These are phyloP conservation scores for Pleurotus tuoliensis DNA, from an alignment of 768 basidiomycete species.

Conservation along the genomic window DNA sequence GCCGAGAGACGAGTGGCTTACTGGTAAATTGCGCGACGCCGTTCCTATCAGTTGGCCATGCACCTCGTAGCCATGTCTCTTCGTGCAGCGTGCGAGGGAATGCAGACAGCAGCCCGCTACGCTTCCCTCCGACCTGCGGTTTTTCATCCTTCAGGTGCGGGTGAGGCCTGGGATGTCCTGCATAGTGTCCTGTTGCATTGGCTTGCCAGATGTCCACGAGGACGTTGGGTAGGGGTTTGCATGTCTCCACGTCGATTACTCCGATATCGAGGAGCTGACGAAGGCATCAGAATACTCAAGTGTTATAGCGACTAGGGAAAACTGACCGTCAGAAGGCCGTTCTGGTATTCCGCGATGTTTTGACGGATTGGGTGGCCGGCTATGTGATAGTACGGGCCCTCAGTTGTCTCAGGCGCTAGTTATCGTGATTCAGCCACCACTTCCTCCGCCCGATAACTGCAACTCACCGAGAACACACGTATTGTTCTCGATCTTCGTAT, in stretches of 20 bases:
- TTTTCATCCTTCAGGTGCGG: conserved; percentile 39
- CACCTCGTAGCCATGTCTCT: conserved; percentile 49
- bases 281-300: background rate
- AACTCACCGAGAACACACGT: conserved; percentile 42
- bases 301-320: background rate
- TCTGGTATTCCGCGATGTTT: conserved; percentile 52
- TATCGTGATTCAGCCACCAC: background rate
- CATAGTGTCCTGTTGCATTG: conserved; percentile 52
- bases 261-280: conserved; percentile 48
- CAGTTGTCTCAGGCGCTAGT: conserved; percentile 45
- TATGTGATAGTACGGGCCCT: conserved; percentile 52
- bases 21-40: conserved; percentile 53
- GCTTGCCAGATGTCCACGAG: conserved; percentile 61
- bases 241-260: conserved; percentile 56
- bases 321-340: conserved; percentile 44
- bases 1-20: conserved; percentile 19
- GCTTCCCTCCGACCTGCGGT: conserved; percentile 43
- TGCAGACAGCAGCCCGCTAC: conserved; percentile 36
- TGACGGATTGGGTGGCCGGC: conserved; percentile 48
- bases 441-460: background rate
- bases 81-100: conserved; percentile 39
- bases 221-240: conserved; percentile 49
- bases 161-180: conserved; percentile 46
- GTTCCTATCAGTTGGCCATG: conserved; percentile 49
- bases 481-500: conserved; percentile 49